Base-by-base conservation (phyloP, 768 basidiomycete species). In the Russula griseocarnosa region DNA sequence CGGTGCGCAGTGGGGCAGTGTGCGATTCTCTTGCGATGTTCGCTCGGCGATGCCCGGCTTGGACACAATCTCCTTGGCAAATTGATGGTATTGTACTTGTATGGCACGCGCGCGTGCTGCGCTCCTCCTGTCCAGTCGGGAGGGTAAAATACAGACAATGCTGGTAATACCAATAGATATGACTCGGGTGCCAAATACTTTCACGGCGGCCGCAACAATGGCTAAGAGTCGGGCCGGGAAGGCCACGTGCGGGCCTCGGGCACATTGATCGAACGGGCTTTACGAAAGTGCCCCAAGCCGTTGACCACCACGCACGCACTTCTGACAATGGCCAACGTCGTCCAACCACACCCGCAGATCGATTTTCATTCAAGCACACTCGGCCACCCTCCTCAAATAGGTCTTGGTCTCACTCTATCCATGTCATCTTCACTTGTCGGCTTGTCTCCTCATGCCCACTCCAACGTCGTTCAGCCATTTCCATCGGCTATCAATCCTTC, bases 361-460 rank as follows among this genome's bases (percentile, higher is more conserved):
- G 84, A 83, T 60, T 86, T 90, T 69, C 81, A 83, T 60, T 79
- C 84, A 55, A 77, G 81, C 58, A 78, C 85, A 26, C 81, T 83
- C 36, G 79, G 79, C 52, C 83, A 87, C 75, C 77, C 86, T 0
- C 83, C 87, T 32, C 79, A 86, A 24, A 81, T 90, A 69, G 87
- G 85, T 2, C 90, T 90, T 72, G 88, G 87, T 11, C 91, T 91
- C 71, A 86, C 84, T 38, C 76, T 90, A 20, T 70, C 80, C 57
- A 72, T 77, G 50, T 70, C 82, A 47, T 73, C 83, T 36, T 74
- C 78, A 20, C 76, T 79, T 69, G 75, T 75, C 30, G 78, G 79
- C 54, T 84, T 84, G 79, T 79, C 81, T 55, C 69, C 79, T 14
- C 56, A 78, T 69, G 63, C 70, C 44, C 74, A 73, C 66, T 76